These are phyloP conservation scores for Colletotrichum camelliae DNA, from an alignment of 2,329 filamentous ascomycete species.

Conservation along the genomic window DNA sequence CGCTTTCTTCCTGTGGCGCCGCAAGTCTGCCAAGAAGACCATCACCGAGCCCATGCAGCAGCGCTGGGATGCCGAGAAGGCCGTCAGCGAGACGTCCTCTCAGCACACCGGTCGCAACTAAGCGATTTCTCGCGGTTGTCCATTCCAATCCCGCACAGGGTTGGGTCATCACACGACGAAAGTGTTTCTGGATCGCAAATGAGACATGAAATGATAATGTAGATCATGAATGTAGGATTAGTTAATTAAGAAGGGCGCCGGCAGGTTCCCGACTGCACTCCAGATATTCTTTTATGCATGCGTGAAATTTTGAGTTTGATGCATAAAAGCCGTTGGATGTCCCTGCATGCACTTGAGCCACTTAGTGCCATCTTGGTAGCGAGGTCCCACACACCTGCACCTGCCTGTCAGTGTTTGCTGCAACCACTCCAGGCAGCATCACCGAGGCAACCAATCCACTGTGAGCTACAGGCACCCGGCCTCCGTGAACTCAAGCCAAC, in stretches of 20 bases:
- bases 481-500: not conserved
- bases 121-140: not conserved
- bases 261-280: not conserved
- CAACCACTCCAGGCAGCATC: slow-evolving; percentile 15
- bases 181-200: not conserved
- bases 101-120: not conserved
- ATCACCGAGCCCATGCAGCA: slow-evolving; percentile 17
- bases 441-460: slow-evolving; percentile 17
- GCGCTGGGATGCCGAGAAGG: slow-evolving; percentile 25
- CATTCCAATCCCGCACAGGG: not conserved
- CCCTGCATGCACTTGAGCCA: not conserved
- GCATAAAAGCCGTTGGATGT: not conserved
- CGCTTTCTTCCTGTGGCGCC: slow-evolving; percentile 58
- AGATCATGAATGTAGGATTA: not conserved
- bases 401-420: not conserved
- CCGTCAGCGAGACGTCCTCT: slow-evolving; percentile 19
- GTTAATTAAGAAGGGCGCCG: not conserved
- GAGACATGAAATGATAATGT: not conserved
- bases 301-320: not conserved
- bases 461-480: not conserved
- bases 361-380: no score
- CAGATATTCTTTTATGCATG: not conserved
- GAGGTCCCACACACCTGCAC: not conserved
- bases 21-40: slow-evolving; percentile 29
- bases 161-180: not conserved